These are phyloP conservation scores for Leptographium galeiforme DNA, from an alignment of 2,329 filamentous ascomycete genomes.

Conservation along the genomic window DNA sequence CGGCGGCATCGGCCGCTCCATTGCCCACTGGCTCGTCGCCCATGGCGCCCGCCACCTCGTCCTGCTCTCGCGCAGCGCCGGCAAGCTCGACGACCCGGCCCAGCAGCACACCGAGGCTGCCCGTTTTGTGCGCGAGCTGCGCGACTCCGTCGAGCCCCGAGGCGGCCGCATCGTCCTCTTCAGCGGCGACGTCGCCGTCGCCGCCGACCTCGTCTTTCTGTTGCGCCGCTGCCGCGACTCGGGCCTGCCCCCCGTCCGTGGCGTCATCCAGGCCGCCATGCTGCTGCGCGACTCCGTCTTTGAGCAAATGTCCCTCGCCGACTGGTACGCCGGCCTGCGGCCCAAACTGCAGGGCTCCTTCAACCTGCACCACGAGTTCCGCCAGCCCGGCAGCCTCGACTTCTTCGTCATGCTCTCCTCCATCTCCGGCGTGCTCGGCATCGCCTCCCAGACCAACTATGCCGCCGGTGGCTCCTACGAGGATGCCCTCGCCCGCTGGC, in stretches of 20 bases:
- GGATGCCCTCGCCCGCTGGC: conserved; percentile 7
- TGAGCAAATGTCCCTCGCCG: conserved; percentile 3
- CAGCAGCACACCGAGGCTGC: not conserved
- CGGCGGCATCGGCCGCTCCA: conserved; percentile 21
- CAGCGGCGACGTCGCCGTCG: not conserved
- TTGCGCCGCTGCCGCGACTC: not conserved
- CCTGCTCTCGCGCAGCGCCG: conserved; percentile 16
- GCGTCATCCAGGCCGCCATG: conserved; percentile 30
- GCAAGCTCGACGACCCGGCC: not conserved
- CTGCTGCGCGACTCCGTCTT: conserved; percentile 16
- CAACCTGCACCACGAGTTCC: conserved; percentile 4
- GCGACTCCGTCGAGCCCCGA: not conserved
- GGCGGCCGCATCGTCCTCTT: not conserved
- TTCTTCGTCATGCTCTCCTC: conserved; percentile 30
- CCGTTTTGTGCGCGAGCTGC: not conserved
- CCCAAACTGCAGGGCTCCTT: conserved; percentile 9
- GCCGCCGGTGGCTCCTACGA: conserved; percentile 25
- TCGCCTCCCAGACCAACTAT: conserved; percentile 24
- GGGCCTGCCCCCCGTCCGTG: conserved; percentile 20
- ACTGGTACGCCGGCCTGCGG: conserved; percentile 2
- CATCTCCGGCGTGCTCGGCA: conserved; percentile 21
- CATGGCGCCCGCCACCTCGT: conserved; percentile 16
- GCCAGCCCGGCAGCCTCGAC: conserved; percentile 12
- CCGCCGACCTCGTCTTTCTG: not conserved
- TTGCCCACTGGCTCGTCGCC: conserved; percentile 20